A percentile compares a stretch with the other conserved stretches of the same genome.
phyloP scores from a whole-genome alignment of 2,329 filamentous ascomycete genomes.

The Fusarium cicatricum region DNA sequence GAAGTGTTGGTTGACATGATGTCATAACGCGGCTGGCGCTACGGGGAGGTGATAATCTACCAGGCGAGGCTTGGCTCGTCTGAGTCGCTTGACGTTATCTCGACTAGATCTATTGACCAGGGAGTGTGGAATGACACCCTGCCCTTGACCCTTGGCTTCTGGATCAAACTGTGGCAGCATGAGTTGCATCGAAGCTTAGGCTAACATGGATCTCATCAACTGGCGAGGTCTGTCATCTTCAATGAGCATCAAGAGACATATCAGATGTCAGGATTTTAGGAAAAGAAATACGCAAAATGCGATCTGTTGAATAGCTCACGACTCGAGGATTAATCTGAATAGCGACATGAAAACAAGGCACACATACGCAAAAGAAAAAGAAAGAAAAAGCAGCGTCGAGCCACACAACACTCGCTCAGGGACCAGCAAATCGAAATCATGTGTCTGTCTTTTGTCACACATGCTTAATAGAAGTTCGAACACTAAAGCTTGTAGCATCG shows the following conservation, averaged over 20 bases:
- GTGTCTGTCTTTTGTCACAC: background rate
- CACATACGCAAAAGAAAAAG: no score
- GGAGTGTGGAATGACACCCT: constrained; percentile 12
- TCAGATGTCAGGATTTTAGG: no score
- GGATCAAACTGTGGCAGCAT: constrained; percentile 4
- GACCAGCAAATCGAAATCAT: background rate
- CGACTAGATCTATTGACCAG: constrained; percentile 12
- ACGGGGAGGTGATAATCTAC: constrained; percentile 15
- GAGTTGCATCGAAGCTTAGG: background rate
- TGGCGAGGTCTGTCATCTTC: background rate
- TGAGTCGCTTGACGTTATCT: constrained; percentile 15
- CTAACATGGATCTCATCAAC: background rate
- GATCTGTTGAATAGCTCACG: background rate
- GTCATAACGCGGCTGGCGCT: constrained; percentile 22
- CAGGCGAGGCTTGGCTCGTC: constrained; percentile 6
- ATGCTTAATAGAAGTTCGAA: constrained; percentile 3
- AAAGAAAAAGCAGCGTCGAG: background rate
- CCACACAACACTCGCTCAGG: background rate
- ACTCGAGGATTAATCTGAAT: background rate
- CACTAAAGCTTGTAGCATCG: constrained; percentile 53
- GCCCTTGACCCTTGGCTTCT: constrained; percentile 4
- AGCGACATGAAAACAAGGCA: background rate
- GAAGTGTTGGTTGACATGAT: background rate
- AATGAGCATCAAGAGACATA: no score
- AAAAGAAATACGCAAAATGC: no score